Base-by-base conservation (phyloP, 2,329 filamentous ascomycete genomes). In the Botrytis aclada region DNA sequence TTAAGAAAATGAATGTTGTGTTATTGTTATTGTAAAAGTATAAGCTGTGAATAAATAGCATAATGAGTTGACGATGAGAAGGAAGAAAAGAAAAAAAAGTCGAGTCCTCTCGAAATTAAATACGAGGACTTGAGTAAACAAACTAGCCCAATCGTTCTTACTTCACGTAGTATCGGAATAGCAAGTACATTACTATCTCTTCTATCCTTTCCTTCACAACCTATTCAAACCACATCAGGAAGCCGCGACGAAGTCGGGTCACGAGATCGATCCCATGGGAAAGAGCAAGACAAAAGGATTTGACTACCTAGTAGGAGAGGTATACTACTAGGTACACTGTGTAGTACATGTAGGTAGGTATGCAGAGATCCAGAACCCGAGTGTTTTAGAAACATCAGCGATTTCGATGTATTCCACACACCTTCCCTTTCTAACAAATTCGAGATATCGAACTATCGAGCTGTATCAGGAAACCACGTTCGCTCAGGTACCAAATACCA, bases 301-400 rank as follows among this genome's bases (percentile, higher is more conserved):
- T 16, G 12, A 54, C 9, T n/a, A n/a, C n/a, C n/a, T 12, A 47
- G 45, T 8, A 47, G 45, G 18, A 47, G 45, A n/a, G 16, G 25
- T n/a, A 54, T n/a, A 54, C 12, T n/a, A 51, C 25, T n/a, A 51
- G 12, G 12, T 54, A 54, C 5, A n/a, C 12, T 54, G n/a, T 5
- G 12, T n/a, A 1, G 12, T 51, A n/a, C 22, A n/a, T 3, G 4
- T 16, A n/a, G 47, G 14, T 51, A 54, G 25, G 5, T n/a, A 54
- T 54, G 6, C 25, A 54, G 12, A 54, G 5, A 54, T n/a, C 25
- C 47, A 7, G 25, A 7, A 5, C 47, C 25, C 1, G 25, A 16
- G 47, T 3, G 0, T 7, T 16, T n/a, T 6, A 16, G 5, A 22
- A n/a, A n/a, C 6, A 7, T n/a, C 14, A n/a, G 25, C 25, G n/a